A percentile compares a stretch with the other conserved stretches of the same genome.
Evolutionary conservation across 1,284 basidiomycete species (phyloP).

Genomic region (Amylostereum chailletii): DNA sequence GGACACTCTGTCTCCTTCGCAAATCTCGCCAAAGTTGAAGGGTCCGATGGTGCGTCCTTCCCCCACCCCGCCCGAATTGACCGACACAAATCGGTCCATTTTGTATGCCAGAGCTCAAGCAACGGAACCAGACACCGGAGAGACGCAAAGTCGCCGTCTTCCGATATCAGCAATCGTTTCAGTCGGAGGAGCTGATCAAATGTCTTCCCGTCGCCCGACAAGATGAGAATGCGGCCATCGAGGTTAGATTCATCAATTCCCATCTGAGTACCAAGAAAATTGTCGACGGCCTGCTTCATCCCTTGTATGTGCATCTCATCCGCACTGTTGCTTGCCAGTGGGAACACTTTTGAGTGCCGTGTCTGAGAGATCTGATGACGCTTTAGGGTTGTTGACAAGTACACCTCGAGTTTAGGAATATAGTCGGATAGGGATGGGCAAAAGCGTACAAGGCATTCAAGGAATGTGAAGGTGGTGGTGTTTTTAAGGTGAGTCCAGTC

Average conservation of each 20-base stretch:
- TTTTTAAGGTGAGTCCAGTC: too few relatives aligned
- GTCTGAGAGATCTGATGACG: neutral
- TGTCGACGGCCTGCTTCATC: neutral
- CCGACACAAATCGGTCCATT: constrained; percentile 11
- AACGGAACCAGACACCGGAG: constrained; percentile 8
- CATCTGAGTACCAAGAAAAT: neutral
- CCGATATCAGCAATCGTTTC: constrained; percentile 2
- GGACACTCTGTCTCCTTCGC: constrained; percentile 3
- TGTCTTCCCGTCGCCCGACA: constrained; percentile 13
- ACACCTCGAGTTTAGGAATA: too few relatives aligned
- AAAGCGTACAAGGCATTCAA: too few relatives aligned
- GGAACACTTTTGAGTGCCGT: neutral
- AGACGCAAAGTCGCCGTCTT: constrained; percentile 2
- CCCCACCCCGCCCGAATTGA: constrained; percentile 1
- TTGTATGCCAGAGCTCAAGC: constrained; percentile 14
- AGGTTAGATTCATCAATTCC: neutral
- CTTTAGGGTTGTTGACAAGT: too few relatives aligned
- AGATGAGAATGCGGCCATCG: neutral
- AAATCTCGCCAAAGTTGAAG: constrained; percentile 5
- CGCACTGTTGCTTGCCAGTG: neutral
- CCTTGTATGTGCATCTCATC: neutral
- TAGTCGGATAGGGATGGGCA: too few relatives aligned
- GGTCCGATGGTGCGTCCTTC: constrained; percentile 1
- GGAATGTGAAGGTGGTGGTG: too few relatives aligned
- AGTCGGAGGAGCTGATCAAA: constrained; percentile 7